Evolutionary conservation across 768 basidiomycete genomes (phyloP).

Genomic region (Suillus discolor): DNA sequence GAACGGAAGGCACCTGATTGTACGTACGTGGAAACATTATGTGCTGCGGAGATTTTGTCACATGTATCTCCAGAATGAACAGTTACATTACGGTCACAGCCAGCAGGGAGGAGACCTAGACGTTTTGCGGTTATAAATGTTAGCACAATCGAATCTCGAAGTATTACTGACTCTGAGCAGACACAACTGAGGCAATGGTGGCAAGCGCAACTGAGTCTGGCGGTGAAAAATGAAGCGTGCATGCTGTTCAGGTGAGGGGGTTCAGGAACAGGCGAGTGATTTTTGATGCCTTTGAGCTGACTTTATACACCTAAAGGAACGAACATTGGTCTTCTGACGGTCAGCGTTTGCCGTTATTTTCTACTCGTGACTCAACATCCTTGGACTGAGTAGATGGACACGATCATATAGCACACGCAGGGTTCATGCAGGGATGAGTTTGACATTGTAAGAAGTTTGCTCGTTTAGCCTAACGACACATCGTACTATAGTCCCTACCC

Average conservation of each 20-base stretch:
- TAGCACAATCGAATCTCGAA: background rate
- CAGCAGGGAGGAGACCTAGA: background rate
- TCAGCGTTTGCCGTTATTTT: background rate
- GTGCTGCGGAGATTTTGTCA: conserved; percentile 51
- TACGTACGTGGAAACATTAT: conserved; percentile 51
- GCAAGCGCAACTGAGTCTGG: conserved; percentile 17
- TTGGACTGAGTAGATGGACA: background rate
- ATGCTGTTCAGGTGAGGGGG: conserved; percentile 13
- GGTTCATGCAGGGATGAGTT: background rate
- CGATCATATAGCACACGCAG: background rate
- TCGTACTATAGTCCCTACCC: too few relatives aligned
- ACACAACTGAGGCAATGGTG: conserved; percentile 1
- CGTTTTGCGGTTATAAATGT: background rate
- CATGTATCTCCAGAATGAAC: conserved; percentile 57
- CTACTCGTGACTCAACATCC: background rate
- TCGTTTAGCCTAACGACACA: too few relatives aligned
- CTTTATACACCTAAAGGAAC: conserved; percentile 23
- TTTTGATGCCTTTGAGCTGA: background rate
- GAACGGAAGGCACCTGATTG: background rate
- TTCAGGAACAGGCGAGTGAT: background rate
- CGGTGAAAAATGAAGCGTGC: conserved; percentile 20
- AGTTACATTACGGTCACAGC: conserved; percentile 56
- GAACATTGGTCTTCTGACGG: background rate
- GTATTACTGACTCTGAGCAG: conserved; percentile 23
- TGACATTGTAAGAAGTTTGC: background rate